Evolutionary conservation across 306 rosid species (phyloP).

Genomic region (Mimosa bimucronata): DNA sequence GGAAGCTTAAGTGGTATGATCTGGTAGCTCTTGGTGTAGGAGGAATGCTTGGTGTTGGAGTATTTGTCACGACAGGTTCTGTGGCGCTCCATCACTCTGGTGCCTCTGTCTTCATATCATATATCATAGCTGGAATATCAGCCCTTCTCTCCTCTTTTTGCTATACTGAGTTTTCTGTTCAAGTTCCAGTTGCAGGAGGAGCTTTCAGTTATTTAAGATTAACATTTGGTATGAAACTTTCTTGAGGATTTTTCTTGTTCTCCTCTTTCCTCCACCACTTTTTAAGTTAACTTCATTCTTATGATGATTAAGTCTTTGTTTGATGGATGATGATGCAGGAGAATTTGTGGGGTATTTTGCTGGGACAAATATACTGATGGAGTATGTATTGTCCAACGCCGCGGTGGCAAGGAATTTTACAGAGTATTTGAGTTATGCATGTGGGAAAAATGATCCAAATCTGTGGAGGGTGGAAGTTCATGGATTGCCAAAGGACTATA

Average conservation of each 20-base stretch:
- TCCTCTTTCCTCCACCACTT: background rate
- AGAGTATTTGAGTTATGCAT: conserved; percentile 64
- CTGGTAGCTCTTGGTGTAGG: conserved; percentile 86
- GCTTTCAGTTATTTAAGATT: conserved; percentile 91
- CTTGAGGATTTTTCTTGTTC: conserved; percentile 23
- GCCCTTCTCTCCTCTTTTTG: conserved; percentile 92
- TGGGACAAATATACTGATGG: conserved; percentile 93
- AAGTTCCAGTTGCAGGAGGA: conserved; percentile 95
- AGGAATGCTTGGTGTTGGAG: conserved; percentile 98
- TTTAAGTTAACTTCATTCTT: conserved; percentile 1
- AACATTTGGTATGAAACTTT: conserved; percentile 68
- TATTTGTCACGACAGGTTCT: conserved; percentile 85
- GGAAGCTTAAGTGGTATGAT: conserved; percentile 85
- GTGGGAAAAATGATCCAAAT: conserved; percentile 63
- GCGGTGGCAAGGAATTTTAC: conserved; percentile 92
- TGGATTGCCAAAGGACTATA: conserved; percentile 63
- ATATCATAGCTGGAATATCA: conserved; percentile 82
- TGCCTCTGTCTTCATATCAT: conserved; percentile 83
- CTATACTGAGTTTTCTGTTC: conserved; percentile 91
- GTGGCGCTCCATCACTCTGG: conserved; percentile 72
- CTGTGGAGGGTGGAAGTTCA: conserved; percentile 84
- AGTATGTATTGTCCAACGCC: conserved; percentile 93
- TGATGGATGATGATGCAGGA: conserved; percentile 56
- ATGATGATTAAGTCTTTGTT: background rate
- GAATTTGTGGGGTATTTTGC: conserved; percentile 93